Percentiles rank a stretch among this genome's conserved stretches.
phyloP scores from a whole-genome alignment of 352 stramenopile species.

The Halophytophthora polymorphica region DNA sequence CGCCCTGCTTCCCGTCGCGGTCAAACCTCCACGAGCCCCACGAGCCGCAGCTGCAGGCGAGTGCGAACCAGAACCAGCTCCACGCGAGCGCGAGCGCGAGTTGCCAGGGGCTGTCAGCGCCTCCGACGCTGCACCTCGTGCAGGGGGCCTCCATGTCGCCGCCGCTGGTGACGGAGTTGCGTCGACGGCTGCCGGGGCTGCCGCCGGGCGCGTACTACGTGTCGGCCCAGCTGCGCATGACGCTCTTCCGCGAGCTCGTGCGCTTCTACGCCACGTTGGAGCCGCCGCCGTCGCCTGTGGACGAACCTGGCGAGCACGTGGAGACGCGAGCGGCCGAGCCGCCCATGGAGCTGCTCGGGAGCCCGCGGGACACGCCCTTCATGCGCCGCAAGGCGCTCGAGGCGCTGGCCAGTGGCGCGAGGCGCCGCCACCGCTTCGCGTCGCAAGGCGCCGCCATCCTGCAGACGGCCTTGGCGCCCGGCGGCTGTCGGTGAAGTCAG shows the following conservation, averaged over 20 bases:
- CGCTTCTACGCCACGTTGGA: conserved; percentile 48
- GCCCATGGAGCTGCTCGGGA: conserved; percentile 28
- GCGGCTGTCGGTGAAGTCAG: too few relatives aligned
- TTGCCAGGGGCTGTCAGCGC: background rate
- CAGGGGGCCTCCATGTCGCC: conserved; percentile 40
- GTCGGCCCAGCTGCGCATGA: conserved; percentile 33
- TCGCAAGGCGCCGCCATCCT: conserved; percentile 41
- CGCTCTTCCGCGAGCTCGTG: conserved; percentile 50
- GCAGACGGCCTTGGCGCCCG: conserved; percentile 10
- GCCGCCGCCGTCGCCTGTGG: conserved; percentile 2
- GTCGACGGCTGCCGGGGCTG: conserved; percentile 40
- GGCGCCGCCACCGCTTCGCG: conserved; percentile 36
- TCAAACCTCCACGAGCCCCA: background rate
- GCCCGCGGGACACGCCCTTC: conserved; percentile 68
- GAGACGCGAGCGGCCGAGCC: conserved; percentile 31
- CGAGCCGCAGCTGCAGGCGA: conserved; percentile 11
- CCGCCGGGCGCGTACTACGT: conserved; percentile 50
- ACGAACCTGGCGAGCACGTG: conserved; percentile 2
- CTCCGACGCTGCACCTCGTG: conserved; percentile 29
- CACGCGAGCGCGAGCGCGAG: background rate
- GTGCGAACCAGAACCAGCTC: background rate
- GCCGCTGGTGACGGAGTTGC: conserved; percentile 45
- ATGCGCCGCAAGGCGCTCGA: conserved; percentile 65
- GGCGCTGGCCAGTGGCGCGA: conserved; percentile 28
- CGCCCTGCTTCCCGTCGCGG: conserved; percentile 7